Evolutionary conservation across 768 basidiomycete genomes (phyloP).

Genomic region (Podaxis sp.): DNA sequence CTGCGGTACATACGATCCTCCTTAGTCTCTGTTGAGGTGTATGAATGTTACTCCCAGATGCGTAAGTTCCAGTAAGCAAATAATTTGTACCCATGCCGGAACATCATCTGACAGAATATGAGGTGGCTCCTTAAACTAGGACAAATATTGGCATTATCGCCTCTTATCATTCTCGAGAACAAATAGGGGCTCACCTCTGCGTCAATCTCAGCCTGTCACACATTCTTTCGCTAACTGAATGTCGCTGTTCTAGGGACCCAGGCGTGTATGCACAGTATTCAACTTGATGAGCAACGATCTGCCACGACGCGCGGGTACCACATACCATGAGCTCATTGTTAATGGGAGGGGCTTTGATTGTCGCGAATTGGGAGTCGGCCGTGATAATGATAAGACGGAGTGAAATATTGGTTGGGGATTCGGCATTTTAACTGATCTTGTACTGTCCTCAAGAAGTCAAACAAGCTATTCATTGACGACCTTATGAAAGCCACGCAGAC

Average conservation of each 20-base stretch:
- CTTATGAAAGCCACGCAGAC: no score
- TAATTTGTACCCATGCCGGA: no score
- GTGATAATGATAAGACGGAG: constrained; percentile 37
- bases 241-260: constrained; percentile 82
- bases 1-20: no score
- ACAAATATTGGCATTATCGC: background rate
- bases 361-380: constrained; percentile 74
- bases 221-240: constrained; percentile 92
- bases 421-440: background rate
- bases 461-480: no score
- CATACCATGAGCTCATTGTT: constrained; percentile 94
- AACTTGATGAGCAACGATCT: background rate
- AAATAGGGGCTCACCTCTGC: constrained; percentile 69
- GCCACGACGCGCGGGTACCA: background rate
- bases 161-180: background rate
- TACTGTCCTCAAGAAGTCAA: background rate
- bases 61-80: no score
- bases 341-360: constrained; percentile 82
- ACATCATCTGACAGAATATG: no score
- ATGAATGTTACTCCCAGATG: no score
- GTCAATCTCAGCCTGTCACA: constrained; percentile 99
- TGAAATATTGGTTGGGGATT: background rate
- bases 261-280: constrained; percentile 72
- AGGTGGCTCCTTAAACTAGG: constrained; percentile 42
- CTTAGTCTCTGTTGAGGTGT: no score